Evolutionary conservation across 306 rosid genomes (phyloP), one percentile per base, ranked within the genome.

Genomic region (Trifolium repens): DNA sequence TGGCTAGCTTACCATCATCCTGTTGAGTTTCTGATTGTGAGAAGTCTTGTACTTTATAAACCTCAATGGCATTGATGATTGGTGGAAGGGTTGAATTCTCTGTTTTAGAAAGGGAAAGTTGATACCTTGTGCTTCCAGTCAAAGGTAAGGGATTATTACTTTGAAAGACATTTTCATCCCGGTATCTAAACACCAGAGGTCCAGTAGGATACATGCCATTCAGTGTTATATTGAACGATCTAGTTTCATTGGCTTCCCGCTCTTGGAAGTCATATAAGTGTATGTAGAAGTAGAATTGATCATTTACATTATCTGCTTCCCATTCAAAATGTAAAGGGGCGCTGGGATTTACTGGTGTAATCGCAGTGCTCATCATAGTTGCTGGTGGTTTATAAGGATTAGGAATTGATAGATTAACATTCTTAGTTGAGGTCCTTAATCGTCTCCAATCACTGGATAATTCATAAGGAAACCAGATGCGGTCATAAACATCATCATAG

Each of bases 11-110:
- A 46, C 52, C 16, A 46, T 46, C 52, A 46, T 13, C 2, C 1
- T 46, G 16, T 46, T 46, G 2, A 0, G 52, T 46, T 46, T 46
- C 52, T 46, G 52, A 46, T 12, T 46, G 52, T 13, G 52, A 46
- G 16, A 46, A 46, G 16, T 46, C 16, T 46, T 13, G 13, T 13
- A 13, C 16, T 13, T 13, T 13, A 46, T 76, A 81, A 35, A 60
- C 0, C 85, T 87, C 90, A 67, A 84, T 0, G 11, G 85, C 90
- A 24, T 81, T 87, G 47, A 82, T 4, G 30, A 76, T 65, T 2
- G 88, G 88, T 26, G 88, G 88, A 65, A 67, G 86, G 14, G 83
- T 84, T 12, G 88, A 84, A 26, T 0, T 8, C 4, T 34, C 12
- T 2, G 80, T 71, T 5, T 46, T 46, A 13, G 2, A 13, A 4